phyloP scores from a whole-genome alignment of 2,329 filamentous ascomycete genomes.

The Lecanicillium sp. region DNA sequence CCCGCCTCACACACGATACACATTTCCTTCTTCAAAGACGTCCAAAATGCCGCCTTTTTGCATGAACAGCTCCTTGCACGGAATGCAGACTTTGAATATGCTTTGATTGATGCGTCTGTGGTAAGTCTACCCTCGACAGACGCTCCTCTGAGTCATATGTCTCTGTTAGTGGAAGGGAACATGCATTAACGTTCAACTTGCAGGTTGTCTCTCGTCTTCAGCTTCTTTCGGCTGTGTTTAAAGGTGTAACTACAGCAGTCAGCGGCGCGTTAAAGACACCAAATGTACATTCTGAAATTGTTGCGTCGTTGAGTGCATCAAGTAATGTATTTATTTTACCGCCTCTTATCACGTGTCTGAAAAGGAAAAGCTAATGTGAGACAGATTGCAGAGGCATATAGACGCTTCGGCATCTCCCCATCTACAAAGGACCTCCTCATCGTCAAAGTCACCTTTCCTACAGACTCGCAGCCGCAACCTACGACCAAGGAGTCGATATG shows the following conservation, averaged over 20 bases:
- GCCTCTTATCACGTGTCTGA: neutral
- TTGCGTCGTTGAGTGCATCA: constrained; percentile 69
- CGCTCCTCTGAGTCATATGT: neutral
- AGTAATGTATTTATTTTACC: constrained; percentile 55
- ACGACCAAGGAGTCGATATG: constrained; percentile 38
- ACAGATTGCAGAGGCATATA: constrained; percentile 86
- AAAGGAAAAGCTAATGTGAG: neutral
- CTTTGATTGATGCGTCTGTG: constrained; percentile 78
- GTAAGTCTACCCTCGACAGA: no score
- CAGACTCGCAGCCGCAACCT: constrained; percentile 31
- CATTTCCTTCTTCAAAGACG: constrained; percentile 64
- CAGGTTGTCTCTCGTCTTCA: constrained; percentile 63
- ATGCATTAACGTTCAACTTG: no score
- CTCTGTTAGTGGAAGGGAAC: no score
- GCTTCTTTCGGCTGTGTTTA: constrained; percentile 66
- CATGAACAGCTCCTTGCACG: constrained; percentile 77
- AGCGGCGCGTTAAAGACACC: constrained; percentile 61
- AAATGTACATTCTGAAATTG: constrained; percentile 84
- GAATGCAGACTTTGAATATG: constrained; percentile 84
- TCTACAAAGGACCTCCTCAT: constrained; percentile 65
- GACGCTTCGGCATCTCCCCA: constrained; percentile 73
- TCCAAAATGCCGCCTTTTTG: constrained; percentile 70
- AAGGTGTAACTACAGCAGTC: constrained; percentile 60
- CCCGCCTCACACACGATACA: constrained; percentile 60
- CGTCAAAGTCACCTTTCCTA: constrained; percentile 62